Evolutionary conservation across 2,329 filamentous ascomycete genomes (phyloP), one percentile per base, ranked within the genome.

Genomic region (Aureobasidium sp.): DNA sequence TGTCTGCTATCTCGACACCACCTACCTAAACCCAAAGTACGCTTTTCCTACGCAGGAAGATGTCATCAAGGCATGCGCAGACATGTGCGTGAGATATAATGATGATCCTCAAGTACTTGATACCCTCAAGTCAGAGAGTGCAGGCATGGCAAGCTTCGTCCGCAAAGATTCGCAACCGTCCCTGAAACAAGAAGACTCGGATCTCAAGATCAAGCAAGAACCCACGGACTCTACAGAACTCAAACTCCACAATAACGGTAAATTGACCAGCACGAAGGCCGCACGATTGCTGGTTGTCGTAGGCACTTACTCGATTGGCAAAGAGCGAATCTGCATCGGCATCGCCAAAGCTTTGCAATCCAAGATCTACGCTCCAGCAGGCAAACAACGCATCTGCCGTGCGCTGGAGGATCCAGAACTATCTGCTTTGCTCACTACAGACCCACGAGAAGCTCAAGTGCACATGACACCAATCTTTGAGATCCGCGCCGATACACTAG

Each of bases 401-500:
- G 91, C 91, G 66, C 83, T 99, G 0, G 92, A 92, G 71, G 93
- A 97, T 71, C 81, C 88, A 0, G 92, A 96, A 70, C 82, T 99
- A 5, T 80, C 86, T 29, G 81, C 83, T 0, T 82, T 91, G 4
- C 82, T 99, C 69, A 99, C 94, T 0, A 81, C 82, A 8, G 79
- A 97, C 71, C 92, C 94, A 0, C 78, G 83, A 26, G 89, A 90
- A 69, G 94, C 94, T 0, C 93, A 97, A 74, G 92, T 99, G 0
- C 94, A 99, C 76, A 97, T 99, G 92, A 95, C 96, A 69, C 92
- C 89, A 69, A 81, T 99, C 10, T 94, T 94, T 81, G 93, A 97
- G 74, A 92, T 99, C 67, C 87, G 92, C 29, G 87, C 92, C 37
- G 92, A 97, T 67, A 96, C 93, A 0, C 81, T 99, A 1, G 86